These are phyloP conservation scores for Tulasnella sp. DNA, from an alignment of 768 basidiomycete genomes.

Conservation along the genomic window DNA sequence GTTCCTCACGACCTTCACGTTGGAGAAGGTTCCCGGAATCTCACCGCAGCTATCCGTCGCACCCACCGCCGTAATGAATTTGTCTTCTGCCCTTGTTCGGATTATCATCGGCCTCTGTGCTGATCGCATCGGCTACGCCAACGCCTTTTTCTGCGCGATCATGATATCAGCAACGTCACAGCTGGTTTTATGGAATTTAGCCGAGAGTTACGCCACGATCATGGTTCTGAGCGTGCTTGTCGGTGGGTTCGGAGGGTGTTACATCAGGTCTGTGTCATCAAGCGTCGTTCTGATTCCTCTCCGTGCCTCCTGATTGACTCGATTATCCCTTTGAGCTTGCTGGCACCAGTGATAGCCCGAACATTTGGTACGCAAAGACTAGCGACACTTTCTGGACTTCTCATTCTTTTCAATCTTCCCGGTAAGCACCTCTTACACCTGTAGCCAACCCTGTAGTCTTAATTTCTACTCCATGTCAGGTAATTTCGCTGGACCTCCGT, in stretches of 20 bases:
- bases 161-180: conserved; percentile 30
- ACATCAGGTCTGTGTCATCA: conserved; percentile 20
- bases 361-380: conserved; percentile 20
- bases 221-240: conserved; percentile 28
- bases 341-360: conserved; percentile 27
- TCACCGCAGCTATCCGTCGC: conserved; percentile 17
- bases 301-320: no score
- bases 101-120: conserved; percentile 31
- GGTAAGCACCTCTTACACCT: no score
- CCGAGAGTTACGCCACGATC: conserved; percentile 27
- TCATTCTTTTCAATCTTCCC: conserved; percentile 18
- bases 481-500: conserved; percentile 28
- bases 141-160: conserved; percentile 32
- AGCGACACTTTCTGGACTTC: conserved; percentile 17
- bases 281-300: background rate
- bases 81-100: conserved; percentile 26
- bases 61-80: conserved; percentile 23
- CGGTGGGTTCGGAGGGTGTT: conserved; percentile 31
- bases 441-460: no score
- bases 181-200: conserved; percentile 33
- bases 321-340: conserved; percentile 21
- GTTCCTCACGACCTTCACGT: conserved; percentile 23
- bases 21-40: conserved; percentile 19
- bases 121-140: conserved; percentile 33
- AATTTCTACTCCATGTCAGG: background rate